Evolutionary conservation across 2,329 filamentous ascomycete genomes (phyloP), one percentile per base, ranked within the genome.

Genomic region (Karstenula rhodostoma): DNA sequence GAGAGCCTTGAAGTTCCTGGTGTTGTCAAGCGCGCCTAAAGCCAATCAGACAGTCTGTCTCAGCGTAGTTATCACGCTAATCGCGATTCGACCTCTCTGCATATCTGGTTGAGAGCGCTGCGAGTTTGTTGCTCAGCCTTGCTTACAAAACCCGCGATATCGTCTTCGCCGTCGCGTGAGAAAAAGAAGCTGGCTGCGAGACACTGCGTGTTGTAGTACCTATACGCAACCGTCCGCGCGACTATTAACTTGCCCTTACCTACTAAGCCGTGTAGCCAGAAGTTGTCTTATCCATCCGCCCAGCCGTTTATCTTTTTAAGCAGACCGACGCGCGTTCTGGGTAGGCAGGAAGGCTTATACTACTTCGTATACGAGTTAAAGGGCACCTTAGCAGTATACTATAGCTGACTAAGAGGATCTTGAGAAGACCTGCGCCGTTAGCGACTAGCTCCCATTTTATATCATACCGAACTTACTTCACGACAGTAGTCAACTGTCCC

Each of bases 241-340:
- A 77, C 67, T 0, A 75, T 77, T 1, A 72, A 75, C 48, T 77
- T 77, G 17, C 76, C 73, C 13, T 67, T 75, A 19, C 75, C 74
- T 4, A 74, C 73, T 48, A 68, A 62, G 7, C 73, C 72, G 15
- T 43, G 61, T 1, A 75, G 63, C 74, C 72, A 77, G 66, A 68
- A 77, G 52, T 75, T 68, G 43, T 64, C 48, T 54, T 32, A 23
- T 32, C 54, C 60, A 2, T 67, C 59, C 1, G 60, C 61, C 72
- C 70, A 75, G 8, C 27, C 22, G n/a, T 56, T 9, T 60, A 76
- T 73, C 25, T 67, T 44, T 2, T 60, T 5, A 3, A 75, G 66
- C 17, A 76, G 60, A 10, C 63, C 59, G 25, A 67, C 59, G 27
- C 72, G 65, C 13, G 73, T 76, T 15, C 59, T 46, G 10, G 55